Conservation (phyloP, 495 filamentous ascomycete genomes). For the Tuber melanosporum region DNA sequence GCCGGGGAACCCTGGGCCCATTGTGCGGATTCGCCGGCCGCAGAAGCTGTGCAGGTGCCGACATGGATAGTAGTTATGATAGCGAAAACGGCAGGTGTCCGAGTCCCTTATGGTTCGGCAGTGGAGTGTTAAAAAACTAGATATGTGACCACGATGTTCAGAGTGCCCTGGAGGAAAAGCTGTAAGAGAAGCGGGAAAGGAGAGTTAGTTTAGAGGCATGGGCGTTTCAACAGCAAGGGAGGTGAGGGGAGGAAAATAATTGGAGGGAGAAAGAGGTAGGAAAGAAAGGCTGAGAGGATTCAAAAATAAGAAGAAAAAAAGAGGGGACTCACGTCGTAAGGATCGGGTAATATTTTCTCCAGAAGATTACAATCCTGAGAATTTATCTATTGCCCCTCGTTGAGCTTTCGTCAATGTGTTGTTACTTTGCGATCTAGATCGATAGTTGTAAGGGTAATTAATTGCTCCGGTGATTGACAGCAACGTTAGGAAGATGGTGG, state of each 20-base stretch:
- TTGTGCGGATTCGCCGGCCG: not conserved
- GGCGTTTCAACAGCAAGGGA: not conserved
- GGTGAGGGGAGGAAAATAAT: not conserved
- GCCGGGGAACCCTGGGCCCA: constrained; percentile 26
- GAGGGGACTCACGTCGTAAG: not conserved
- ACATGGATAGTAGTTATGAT: not conserved
- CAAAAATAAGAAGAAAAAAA: not conserved
- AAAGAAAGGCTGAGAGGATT: no score
- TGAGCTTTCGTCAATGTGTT: not conserved
- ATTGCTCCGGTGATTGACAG: not conserved
- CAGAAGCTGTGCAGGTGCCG: constrained; percentile 8
- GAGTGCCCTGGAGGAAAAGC: not conserved
- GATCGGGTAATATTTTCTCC: not conserved
- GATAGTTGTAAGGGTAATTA: not conserved
- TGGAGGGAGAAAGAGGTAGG: not conserved
- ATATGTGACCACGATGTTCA: not conserved
- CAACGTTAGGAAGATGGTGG: not conserved
- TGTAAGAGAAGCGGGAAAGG: not conserved
- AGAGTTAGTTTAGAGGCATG: not conserved
- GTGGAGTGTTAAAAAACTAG: not conserved
- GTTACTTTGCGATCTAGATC: not conserved
- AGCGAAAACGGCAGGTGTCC: not conserved
- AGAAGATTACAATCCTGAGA: not conserved
- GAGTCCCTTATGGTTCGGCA: not conserved
- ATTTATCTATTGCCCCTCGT: not conserved